Percentiles rank a stretch among this genome's conserved stretches.
Evolutionary conservation across 306 rosid genomes (phyloP).

Genomic region (Vachellia collinsii): DNA sequence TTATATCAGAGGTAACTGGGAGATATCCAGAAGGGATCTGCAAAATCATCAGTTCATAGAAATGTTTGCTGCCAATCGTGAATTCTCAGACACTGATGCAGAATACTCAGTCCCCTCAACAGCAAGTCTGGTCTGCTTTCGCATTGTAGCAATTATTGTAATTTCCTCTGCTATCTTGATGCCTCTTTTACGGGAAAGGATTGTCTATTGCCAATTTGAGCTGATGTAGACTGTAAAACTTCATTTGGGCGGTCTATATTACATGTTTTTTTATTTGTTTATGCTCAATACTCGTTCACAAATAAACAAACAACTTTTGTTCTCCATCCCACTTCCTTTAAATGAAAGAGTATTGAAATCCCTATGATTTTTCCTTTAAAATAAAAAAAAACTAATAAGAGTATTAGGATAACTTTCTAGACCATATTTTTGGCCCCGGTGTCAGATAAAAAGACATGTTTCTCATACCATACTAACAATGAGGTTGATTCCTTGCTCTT

Average conservation of each 20-base stretch:
- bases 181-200: neutral
- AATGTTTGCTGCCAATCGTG: constrained; percentile 49
- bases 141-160: constrained; percentile 74
- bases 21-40: constrained; percentile 61
- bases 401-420: neutral
- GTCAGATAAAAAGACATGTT: neutral
- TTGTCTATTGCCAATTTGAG: neutral
- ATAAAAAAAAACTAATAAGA: neutral
- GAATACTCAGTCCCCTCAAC: constrained; percentile 59
- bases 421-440: neutral
- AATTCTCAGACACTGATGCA: constrained; percentile 49
- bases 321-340: neutral
- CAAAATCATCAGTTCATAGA: constrained; percentile 55
- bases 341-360: neutral
- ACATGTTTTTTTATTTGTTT: neutral
- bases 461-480: constrained; percentile 4
- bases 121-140: constrained; percentile 55
- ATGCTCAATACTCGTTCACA: neutral
- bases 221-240: neutral
- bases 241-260: neutral
- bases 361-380: neutral
- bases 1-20: constrained; percentile 67
- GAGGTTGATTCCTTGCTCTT: constrained; percentile 23
- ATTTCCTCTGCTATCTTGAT: constrained; percentile 34
- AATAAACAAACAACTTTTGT: neutral